These are phyloP conservation scores for Diaporthe nobilis DNA, from an alignment of 2,329 filamentous ascomycete species.

Conservation along the genomic window DNA sequence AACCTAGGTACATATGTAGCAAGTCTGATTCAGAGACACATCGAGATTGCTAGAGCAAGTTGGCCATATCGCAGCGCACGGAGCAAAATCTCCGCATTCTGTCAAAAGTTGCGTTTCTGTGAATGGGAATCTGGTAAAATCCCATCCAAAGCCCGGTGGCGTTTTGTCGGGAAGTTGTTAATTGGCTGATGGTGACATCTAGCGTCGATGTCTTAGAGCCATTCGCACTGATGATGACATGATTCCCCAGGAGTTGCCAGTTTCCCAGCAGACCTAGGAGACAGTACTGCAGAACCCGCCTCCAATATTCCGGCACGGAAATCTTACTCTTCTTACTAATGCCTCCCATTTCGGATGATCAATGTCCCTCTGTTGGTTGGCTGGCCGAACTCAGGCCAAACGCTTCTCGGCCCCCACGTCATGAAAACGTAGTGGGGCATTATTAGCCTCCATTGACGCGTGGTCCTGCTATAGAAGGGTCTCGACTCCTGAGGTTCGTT, in stretches of 20 bases:
- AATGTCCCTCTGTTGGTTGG: not conserved
- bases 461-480: not conserved
- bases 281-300: no score
- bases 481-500: not conserved
- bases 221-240: constrained; percentile 2
- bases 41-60: not conserved
- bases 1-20: not conserved
- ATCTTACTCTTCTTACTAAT: not conserved
- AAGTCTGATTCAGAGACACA: not conserved
- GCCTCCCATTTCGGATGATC: not conserved
- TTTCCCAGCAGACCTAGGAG: not conserved
- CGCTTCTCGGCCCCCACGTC: no score
- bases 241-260: not conserved
- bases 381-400: not conserved
- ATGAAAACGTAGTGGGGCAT: not conserved
- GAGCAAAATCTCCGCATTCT: not conserved
- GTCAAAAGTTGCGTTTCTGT: not conserved
- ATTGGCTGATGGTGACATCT: constrained; percentile 18
- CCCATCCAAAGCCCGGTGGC: constrained; percentile 10
- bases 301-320: not conserved
- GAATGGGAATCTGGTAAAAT: constrained; percentile 18
- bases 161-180: not conserved
- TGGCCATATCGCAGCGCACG: not conserved
- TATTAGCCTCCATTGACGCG: no score
- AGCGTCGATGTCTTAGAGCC: not conserved